phyloP scores from a whole-genome alignment of 2,329 filamentous ascomycete genomes.

The Fusarium anguioides region DNA sequence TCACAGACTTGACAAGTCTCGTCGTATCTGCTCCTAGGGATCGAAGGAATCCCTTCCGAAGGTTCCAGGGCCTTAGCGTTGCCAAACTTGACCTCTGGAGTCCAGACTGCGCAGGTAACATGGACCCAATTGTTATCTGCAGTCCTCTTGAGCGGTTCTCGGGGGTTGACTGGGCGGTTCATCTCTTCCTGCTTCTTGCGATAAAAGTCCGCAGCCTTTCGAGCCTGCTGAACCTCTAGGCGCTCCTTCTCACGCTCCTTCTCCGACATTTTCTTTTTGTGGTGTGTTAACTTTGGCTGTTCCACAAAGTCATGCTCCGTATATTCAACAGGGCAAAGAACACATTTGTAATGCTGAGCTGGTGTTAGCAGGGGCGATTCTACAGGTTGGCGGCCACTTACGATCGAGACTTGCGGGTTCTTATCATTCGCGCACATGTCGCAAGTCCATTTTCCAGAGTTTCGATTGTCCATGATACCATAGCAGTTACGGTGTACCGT shows the following conservation, averaged over 20 bases:
- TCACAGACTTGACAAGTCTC: conserved; percentile 89
- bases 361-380: conserved; percentile 46
- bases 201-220: conserved; percentile 83
- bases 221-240: conserved; percentile 83
- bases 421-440: conserved; percentile 97
- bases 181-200: conserved; percentile 83
- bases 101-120: conserved; percentile 91
- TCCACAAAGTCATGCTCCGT: conserved; percentile 88
- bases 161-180: conserved; percentile 83
- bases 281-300: conserved; percentile 61
- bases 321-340: conserved; percentile 85
- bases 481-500: conserved; percentile 95
- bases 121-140: conserved; percentile 99
- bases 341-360: conserved; percentile 84
- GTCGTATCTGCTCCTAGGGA: conserved; percentile 77
- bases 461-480: conserved; percentile 78
- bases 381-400: conserved; percentile 56
- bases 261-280: conserved; percentile 89
- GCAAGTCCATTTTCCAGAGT: conserved; percentile 86
- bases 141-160: conserved; percentile 92
- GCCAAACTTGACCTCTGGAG: conserved; percentile 91
- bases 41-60: conserved; percentile 89
- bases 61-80: conserved; percentile 84
- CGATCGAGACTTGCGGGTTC: conserved; percentile 90
- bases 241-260: conserved; percentile 91